A percentile compares a stretch with the other conserved stretches of the same genome.
These are phyloP conservation scores for Camelina hispida DNA, from an alignment of 345 rosid genomes.

Conservation along the genomic window DNA sequence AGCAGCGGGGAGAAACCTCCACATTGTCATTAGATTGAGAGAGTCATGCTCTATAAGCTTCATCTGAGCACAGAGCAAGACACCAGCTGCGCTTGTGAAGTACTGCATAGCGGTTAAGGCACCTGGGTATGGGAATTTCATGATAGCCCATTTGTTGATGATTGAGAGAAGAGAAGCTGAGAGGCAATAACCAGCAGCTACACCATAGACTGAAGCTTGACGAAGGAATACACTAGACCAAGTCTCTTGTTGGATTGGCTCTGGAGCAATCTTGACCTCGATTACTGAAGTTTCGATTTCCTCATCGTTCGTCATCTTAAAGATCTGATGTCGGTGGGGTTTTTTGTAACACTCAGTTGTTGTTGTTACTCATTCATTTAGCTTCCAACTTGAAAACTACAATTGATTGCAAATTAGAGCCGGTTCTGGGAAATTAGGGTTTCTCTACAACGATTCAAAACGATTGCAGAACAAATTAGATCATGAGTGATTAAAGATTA, in stretches of 20 bases:
- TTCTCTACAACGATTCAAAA: not conserved
- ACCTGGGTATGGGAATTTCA: conserved; percentile 97
- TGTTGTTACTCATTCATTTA: not conserved
- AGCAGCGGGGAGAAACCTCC: conserved; percentile 96
- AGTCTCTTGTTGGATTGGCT: conserved; percentile 41
- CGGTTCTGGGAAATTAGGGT: conserved; percentile 14
- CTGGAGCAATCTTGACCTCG: conserved; percentile 38
- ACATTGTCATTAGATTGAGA: conserved; percentile 74
- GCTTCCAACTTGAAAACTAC: conserved; percentile 10
- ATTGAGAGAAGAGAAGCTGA: conserved; percentile 95
- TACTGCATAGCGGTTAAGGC: conserved; percentile 94
- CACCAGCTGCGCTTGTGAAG: conserved; percentile 89
- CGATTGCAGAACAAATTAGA: not conserved
- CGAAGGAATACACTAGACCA: conserved; percentile 57
- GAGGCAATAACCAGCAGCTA: conserved; percentile 89
- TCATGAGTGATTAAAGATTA: not conserved
- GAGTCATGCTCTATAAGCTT: conserved; percentile 75
- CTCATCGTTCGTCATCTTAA: conserved; percentile 53
- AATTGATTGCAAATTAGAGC: not conserved
- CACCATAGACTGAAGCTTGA: conserved; percentile 71
- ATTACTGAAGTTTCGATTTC: conserved; percentile 48
- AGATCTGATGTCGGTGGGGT: conserved; percentile 28
- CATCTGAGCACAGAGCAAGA: conserved; percentile 58
- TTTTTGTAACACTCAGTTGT: not conserved
- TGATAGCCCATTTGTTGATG: conserved; percentile 98